Evolutionary conservation across 768 basidiomycete genomes (phyloP).

Genomic region (Tulasnella sp.): DNA sequence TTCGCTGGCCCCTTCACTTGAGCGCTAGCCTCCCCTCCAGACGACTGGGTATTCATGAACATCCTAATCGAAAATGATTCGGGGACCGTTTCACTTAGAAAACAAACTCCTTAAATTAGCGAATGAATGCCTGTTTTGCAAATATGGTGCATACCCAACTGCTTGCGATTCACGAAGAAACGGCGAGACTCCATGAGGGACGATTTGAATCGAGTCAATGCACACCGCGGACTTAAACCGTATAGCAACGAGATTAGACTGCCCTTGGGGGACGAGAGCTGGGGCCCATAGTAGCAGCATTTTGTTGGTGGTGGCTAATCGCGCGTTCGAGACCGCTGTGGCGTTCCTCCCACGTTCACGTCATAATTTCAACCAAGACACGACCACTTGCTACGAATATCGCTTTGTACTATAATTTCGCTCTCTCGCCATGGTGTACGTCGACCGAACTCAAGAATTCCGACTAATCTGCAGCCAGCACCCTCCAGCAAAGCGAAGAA

Average conservation of each 20-base stretch:
- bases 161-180: slow-evolving; percentile 7
- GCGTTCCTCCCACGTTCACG: slow-evolving; percentile 1
- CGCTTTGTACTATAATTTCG: neutral
- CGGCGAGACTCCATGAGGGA: slow-evolving; percentile 19
- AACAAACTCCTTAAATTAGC: neutral
- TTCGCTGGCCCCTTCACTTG: slow-evolving; percentile 10
- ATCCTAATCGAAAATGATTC: neutral
- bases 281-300: slow-evolving; percentile 22
- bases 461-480: slow-evolving; percentile 41
- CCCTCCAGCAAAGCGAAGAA: slow-evolving; percentile 26
- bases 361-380: neutral
- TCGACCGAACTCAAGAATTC: slow-evolving; percentile 58
- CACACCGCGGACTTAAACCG: slow-evolving; percentile 13
- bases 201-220: slow-evolving; percentile 19
- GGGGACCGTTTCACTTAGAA: slow-evolving; percentile 5
- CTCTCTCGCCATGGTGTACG: neutral
- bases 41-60: neutral
- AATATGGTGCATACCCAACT: slow-evolving; percentile 6
- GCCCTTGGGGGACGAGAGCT: slow-evolving; percentile 6
- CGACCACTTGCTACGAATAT: neutral
- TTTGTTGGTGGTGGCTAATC: neutral
- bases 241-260: slow-evolving; percentile 14
- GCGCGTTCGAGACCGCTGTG: neutral
- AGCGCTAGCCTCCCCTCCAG: neutral
- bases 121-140: neutral